Evolutionary conservation across 176 grass and related monocot species (phyloP).

Genomic region (bread wheat (Triticum aestivum)): DNA sequence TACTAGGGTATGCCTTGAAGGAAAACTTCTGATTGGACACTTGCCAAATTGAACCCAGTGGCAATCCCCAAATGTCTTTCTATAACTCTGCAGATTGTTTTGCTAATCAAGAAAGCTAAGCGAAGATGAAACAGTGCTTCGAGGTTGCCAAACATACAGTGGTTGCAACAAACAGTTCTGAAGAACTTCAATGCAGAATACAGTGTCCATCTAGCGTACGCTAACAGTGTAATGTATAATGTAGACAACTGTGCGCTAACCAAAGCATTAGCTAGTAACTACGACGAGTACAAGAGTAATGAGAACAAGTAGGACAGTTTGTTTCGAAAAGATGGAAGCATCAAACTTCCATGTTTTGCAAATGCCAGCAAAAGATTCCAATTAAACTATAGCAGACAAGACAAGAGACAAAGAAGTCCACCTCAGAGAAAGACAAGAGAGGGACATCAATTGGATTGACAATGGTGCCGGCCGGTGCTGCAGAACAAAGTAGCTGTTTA

Average conservation of each 20-base stretch:
- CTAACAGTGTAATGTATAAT: background rate
- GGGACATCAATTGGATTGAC: constrained; percentile 42
- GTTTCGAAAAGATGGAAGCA: background rate
- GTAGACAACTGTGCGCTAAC: background rate
- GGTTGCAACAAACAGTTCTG: background rate
- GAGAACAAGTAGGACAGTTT: background rate
- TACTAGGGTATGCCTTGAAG: background rate
- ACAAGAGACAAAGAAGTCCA: constrained; percentile 26
- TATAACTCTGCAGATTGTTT: background rate
- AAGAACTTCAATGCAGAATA: background rate
- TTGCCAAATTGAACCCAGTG: background rate
- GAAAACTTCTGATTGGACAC: background rate
- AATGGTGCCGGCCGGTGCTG: constrained; percentile 40
- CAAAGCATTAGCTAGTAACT: background rate
- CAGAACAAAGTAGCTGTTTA: constrained; percentile 33
- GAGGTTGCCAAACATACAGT: background rate
- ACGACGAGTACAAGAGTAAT: background rate
- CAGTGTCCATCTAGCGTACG: background rate
- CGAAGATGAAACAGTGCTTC: background rate
- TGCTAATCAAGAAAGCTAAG: background rate
- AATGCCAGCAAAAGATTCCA: background rate
- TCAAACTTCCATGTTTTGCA: background rate
- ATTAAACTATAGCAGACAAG: background rate
- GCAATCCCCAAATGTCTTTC: background rate
- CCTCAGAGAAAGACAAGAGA: constrained; percentile 72